Conservation (phyloP, 148 eudicot species). For the Rhododendron williamsianum region DNA sequence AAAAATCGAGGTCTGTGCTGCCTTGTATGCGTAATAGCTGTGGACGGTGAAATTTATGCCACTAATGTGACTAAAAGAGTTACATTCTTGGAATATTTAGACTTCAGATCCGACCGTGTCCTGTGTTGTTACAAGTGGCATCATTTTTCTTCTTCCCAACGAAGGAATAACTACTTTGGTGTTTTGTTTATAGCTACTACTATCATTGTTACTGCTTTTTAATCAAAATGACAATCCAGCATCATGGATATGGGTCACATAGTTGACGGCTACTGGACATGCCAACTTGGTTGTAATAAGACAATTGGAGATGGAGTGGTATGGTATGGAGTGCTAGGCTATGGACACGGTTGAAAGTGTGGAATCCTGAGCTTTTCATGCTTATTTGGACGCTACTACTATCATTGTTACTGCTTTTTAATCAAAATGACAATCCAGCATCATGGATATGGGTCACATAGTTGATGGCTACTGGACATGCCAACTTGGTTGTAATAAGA, state of each 20-base stretch:
- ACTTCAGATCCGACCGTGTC: neutral
- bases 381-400: no score
- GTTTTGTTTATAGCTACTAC: neutral
- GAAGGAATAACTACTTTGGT: neutral
- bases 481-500: neutral
- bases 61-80: neutral
- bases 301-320: neutral
- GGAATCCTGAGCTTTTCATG: neutral
- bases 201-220: neutral
- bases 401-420: neutral
- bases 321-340: neutral
- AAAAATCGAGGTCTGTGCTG: neutral
- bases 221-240: neutral
- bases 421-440: neutral
- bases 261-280: neutral
- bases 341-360: neutral
- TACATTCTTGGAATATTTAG: neutral
- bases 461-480: neutral
- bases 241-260: neutral
- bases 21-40: neutral
- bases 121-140: neutral
- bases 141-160: neutral
- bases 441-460: neutral
- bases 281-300: neutral
- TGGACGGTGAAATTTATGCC: neutral